Evolutionary conservation across 805 yeast genomes (phyloP), one percentile per base, ranked within the genome.

Genomic region (Nakazawaea populi): DNA sequence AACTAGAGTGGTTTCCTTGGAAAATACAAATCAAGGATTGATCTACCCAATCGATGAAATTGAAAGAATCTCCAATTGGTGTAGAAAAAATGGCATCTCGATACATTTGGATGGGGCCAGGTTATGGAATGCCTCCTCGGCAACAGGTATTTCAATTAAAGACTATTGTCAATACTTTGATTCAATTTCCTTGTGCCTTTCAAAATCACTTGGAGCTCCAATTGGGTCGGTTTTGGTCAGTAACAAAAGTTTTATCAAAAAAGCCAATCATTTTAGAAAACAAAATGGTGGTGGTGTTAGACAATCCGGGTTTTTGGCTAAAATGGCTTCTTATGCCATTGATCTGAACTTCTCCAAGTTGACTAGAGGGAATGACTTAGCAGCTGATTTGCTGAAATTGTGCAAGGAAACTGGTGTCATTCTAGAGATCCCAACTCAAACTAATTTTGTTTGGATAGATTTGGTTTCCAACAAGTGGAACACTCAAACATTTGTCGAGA

Each of bases 21-120:
- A 91, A 63, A 90, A 92, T 71, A 91, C 97, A 4, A 61, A 89
- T 44, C 90, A 87, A 59, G 98, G 98, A 24, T 74, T 85, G 42
- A 68, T 91, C 43, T 76, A 79, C 65, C 98, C 98, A 6, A 60
- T 83, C 43, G 92, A 85, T 39, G 97, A 91, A 64, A 74, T 91
- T 48, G 69, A 70, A 51, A 77, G 79, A 49, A 91, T 91, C 59
- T 76, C 85, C 41, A 75, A 70, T 43, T 91, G 87, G 76, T 88
- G 92, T 56, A 72, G 74, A 47, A 76, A 69, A 32, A 74, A 82
- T 57, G 73, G 72, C 48, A 66, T 88, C 50, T 75, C 72, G 50
- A 65, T 90, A 57, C 97, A 92, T 61, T 79, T 90, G 60, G 98
- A 91, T 65, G 98, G 97, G 55, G 98, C 97, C 12, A 77, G 98